Evolutionary conservation across 73 alveolate genomes (phyloP), one percentile per base, ranked within the genome.

Genomic region (Breviolum minutum): DNA sequence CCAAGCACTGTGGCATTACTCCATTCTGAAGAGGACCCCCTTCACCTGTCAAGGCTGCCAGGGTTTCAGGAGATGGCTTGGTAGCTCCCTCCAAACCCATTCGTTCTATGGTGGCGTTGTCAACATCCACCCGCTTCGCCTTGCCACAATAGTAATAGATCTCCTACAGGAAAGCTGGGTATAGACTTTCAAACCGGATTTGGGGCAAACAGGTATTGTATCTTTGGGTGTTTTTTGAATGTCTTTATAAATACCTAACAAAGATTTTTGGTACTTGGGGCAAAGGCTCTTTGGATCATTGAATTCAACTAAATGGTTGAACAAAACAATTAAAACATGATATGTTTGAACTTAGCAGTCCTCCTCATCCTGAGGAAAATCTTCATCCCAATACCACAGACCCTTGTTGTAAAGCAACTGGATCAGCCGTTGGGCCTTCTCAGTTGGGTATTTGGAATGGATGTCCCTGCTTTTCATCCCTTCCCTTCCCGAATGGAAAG

Each of bases 311-410:
- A 40, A 40, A 3, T 3, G 54, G 0, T 40, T 40, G 54, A 0
- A 40, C 0, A 40, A 40, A 40, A 40, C 54, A 3, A 40, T 3
- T 40, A 40, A 40, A 40, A 40, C 54, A 40, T 40, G 54, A 40
- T 40, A 40, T 40, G 54, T 40, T 40, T 40, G 54, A 40, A 40
- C 54, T 40, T 40, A 40, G 54, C 61, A 14, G 63, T 48, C 96
- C 79, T 90, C 96, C 22, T 16, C 54, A 66, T 91, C 97, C 7
- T 24, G 16, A 0, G 97, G 97, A 24, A 91, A 91, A 32, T 91
- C 97, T n/a, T 71, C 90, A 68, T 91, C 97, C 32, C 64, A 48
- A 26, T 91, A 61, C 26, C 4, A 91, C 24, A 79, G 74, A 3
- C 68, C 68, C 24, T 48, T 14, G 8, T 62, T 11, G 48, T 16